These are phyloP conservation scores for Naumovozyma dairenensis DNA, from an alignment of 805 yeast genomes.

Conservation along the genomic window DNA sequence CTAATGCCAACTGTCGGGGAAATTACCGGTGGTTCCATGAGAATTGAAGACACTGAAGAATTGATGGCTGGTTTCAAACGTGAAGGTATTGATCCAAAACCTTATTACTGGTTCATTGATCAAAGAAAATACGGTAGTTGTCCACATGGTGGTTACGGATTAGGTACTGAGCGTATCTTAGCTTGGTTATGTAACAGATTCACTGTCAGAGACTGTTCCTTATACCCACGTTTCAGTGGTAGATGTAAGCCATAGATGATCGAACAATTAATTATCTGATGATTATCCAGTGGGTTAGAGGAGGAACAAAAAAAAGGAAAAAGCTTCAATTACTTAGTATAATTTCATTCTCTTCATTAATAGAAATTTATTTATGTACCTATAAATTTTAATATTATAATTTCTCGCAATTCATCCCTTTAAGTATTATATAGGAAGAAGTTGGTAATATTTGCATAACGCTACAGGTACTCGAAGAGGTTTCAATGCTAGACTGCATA, in stretches of 20 bases:
- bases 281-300: too few species aligned
- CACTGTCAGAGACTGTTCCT: slow-evolving; percentile 96
- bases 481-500: too few species aligned
- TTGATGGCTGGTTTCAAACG: slow-evolving; percentile 84
- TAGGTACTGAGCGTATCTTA: slow-evolving; percentile 94
- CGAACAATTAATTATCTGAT: too few species aligned
- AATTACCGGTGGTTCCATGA: slow-evolving; percentile 98
- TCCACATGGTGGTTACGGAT: slow-evolving; percentile 98
- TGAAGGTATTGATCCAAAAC: slow-evolving; percentile 71
- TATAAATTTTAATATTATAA: too few species aligned
- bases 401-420: too few species aligned
- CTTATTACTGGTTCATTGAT: slow-evolving; percentile 95
- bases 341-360: too few species aligned
- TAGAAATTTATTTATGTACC: too few species aligned
- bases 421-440: too few species aligned
- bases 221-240: slow-evolving; percentile 96
- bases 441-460: too few species aligned
- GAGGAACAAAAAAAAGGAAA: too few species aligned
- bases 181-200: slow-evolving; percentile 98
- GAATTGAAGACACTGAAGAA: slow-evolving; percentile 76
- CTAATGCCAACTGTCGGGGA: slow-evolving; percentile 99
- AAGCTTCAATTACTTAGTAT: too few species aligned
- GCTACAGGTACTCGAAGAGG: too few species aligned
- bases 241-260: slow-evolving; percentile 79
- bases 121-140: slow-evolving; percentile 94